Evolutionary conservation across 2,329 filamentous ascomycete species (phyloP), one percentile per base, ranked within the genome.

Genomic region (Cladobotryum protrusum): DNA sequence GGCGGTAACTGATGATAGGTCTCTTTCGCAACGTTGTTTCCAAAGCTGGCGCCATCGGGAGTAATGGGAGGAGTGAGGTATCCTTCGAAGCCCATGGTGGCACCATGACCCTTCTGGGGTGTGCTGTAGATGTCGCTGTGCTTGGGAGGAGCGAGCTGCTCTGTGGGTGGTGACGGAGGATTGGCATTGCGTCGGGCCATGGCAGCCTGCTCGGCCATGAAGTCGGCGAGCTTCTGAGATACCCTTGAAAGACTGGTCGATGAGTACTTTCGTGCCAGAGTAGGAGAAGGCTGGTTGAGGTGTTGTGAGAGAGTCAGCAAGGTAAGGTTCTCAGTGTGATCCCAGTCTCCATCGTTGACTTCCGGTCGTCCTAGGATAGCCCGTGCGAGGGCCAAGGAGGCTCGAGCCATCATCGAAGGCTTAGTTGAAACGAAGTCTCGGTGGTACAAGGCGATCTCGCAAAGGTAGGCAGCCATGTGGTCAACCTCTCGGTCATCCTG

Each of bases 371-470:
- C 84, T 11, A 97, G 79, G 56, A 99, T 89, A 64, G 88, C 92
- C 56, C 91, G 80, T 36, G 92, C 85, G 37, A 99, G 79, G 47
- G 89, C 89, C 49, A 97, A 76, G 11, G 91, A 89, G 40, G 90
- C 86, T 57, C 89, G 81, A 41, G 93, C 91, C 78, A 99, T 89
- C 57, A 91, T 85, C 0, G 92, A 96, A 17, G 93, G 90, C 63
- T 86, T 86, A 49, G 87, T 90, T 14, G 91, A 93, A 55, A 99
- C 91, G 62, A 99, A 99, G 58, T 97, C 93, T 63, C 92, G 87
- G 74, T 97, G 89, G 72, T 96, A 99, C 39, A 97, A 77, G 42
- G 91, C 89, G 61, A 97, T 92, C 73, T 99, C 93, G 64, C 88
- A 86, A 55, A 99, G 86, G 74, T 97, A 99, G 55, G 87, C 79